Conservation (phyloP, 306 rosid species). For the Trifolium fragiferum region DNA sequence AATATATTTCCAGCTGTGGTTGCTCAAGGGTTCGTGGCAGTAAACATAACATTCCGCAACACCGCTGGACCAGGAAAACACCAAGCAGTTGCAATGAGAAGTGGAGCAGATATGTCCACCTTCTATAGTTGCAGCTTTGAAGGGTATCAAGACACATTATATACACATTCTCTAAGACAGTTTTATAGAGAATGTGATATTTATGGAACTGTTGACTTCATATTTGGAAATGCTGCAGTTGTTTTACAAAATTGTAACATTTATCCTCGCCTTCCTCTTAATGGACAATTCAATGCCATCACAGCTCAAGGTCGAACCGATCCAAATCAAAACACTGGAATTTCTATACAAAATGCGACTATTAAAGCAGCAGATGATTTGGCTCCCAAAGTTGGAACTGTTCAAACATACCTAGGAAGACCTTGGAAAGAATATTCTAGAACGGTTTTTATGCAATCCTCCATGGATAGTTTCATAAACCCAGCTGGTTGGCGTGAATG, state of each 20-base stretch:
- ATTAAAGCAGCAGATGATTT: constrained; percentile 47
- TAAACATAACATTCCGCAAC: constrained; percentile 50
- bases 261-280: constrained; percentile 46
- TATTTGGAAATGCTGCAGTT: constrained; percentile 54
- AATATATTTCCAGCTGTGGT: too few species aligned
- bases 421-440: constrained; percentile 81
- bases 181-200: constrained; percentile 61
- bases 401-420: constrained; percentile 66
- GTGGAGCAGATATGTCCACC: constrained; percentile 50
- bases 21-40: constrained; percentile 70
- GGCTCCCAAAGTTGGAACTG: constrained; percentile 30
- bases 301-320: constrained; percentile 62
- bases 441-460: constrained; percentile 66
- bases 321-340: constrained; percentile 56
- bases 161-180: constrained; percentile 54
- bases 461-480: constrained; percentile 56
- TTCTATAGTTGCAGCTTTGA: constrained; percentile 63
- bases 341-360: constrained; percentile 46
- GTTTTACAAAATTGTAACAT: constrained; percentile 60
- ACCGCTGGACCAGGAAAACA: constrained; percentile 54
- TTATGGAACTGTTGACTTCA: constrained; percentile 59
- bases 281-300: constrained; percentile 53
- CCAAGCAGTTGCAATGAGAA: constrained; percentile 62
- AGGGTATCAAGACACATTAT: constrained; percentile 61
- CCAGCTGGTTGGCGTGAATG: constrained; percentile 77